These are phyloP conservation scores for Rhizomucor pusillus DNA, from an alignment of 371 early-diverging fungal species.

Conservation along the genomic window DNA sequence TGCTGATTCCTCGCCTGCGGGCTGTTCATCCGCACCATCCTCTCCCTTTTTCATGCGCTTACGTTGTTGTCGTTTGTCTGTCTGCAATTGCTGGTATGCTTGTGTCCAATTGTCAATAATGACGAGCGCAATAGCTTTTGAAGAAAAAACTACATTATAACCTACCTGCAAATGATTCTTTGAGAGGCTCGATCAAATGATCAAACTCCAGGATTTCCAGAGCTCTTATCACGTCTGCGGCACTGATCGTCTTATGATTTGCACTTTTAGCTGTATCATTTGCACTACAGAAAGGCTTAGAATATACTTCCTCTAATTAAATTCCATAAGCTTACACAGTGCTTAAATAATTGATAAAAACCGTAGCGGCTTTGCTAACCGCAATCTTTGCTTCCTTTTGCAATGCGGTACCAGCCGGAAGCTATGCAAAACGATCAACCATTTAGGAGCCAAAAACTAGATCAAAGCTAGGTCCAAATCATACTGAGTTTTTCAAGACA, in stretches of 20 bases:
- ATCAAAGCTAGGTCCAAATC: no score
- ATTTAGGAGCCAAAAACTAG: no score
- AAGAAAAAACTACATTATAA: no score
- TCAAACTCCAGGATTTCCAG: not conserved
- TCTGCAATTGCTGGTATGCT: slow-evolving; percentile 12
- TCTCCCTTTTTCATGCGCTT: slow-evolving; percentile 7
- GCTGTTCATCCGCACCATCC: not conserved
- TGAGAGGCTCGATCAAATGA: slow-evolving; percentile 13
- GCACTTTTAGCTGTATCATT: slow-evolving; percentile 49
- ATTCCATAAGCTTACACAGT: slow-evolving; percentile 61
- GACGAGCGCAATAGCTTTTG: not conserved
- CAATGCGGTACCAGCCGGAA: slow-evolving; percentile 59
- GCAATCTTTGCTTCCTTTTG: slow-evolving; percentile 63
- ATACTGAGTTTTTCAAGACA: slow-evolving; percentile 57
- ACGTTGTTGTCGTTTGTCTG: slow-evolving; percentile 7
- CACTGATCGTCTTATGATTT: slow-evolving; percentile 54
- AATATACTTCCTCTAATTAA: no score
- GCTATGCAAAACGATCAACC: slow-evolving; percentile 27
- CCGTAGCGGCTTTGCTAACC: slow-evolving; percentile 57
- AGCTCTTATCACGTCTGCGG: slow-evolving; percentile 13
- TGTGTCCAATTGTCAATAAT: not conserved
- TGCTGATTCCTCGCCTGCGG: not conserved
- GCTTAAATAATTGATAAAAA: slow-evolving; percentile 63
- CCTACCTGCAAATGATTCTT: slow-evolving; percentile 3
- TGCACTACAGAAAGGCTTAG: no score